Conservation (phyloP, 306 rosid species). For the Inga leiocalycina region DNA sequence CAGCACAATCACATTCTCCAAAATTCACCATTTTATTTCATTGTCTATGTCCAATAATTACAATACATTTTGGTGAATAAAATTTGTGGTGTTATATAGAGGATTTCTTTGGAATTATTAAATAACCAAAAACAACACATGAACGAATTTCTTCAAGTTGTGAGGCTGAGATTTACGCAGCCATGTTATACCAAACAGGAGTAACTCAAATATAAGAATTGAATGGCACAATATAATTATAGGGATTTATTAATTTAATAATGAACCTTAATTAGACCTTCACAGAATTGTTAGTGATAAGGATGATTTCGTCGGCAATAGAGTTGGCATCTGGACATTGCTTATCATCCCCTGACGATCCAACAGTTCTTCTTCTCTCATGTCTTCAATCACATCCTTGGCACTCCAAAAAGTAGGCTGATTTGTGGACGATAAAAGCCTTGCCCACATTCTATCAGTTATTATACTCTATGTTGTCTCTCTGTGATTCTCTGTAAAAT, state of each 20-base stretch:
- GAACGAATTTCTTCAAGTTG: constrained; percentile 23
- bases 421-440: constrained; percentile 90
- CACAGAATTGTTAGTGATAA: constrained; percentile 27
- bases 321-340: constrained; percentile 31
- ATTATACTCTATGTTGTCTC: constrained; percentile 75
- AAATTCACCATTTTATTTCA: no score
- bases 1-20: no score
- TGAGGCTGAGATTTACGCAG: constrained; percentile 38
- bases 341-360: constrained; percentile 15
- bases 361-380: constrained; percentile 40
- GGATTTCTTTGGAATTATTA: constrained; percentile 27
- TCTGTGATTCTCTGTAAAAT: constrained; percentile 74
- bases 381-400: constrained; percentile 55
- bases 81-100: background rate
- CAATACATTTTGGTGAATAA: no score
- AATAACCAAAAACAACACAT: constrained; percentile 26
- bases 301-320: constrained; percentile 34
- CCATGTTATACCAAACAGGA: constrained; percentile 25
- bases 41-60: no score
- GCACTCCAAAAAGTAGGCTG: constrained; percentile 76
- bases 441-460: constrained; percentile 98
- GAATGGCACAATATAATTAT: constrained; percentile 10
- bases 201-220: constrained; percentile 12
- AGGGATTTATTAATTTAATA: constrained; percentile 2
- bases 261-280: constrained; percentile 23